A percentile compares a stretch with the other conserved stretches of the same genome.
Evolutionary conservation across 108 stramenopile species (phyloP).

Genomic region (Pseudonitzschia delicatissima): DNA sequence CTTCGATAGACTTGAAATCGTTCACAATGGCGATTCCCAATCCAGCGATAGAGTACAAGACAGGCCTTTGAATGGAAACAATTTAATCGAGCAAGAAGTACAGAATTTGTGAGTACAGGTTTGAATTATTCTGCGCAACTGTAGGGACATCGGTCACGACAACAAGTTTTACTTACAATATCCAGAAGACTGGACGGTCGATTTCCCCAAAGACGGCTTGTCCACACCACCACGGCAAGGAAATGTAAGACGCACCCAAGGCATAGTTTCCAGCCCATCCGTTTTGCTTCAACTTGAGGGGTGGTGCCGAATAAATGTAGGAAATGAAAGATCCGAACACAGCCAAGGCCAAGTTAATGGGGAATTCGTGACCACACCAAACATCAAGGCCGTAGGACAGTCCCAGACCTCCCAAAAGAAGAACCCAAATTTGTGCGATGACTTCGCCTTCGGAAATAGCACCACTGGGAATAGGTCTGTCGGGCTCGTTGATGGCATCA

Average conservation of each 20-base stretch:
- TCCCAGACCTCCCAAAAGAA: constrained; percentile 87
- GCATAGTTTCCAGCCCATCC: constrained; percentile 96
- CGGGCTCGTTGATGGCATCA: constrained; percentile 98
- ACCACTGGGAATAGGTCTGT: constrained; percentile 93
- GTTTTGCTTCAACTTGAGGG: constrained; percentile 93
- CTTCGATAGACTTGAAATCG: constrained; percentile 97
- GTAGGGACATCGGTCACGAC: background rate
- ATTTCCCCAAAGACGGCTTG: constrained; percentile 90
- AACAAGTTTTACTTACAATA: constrained; percentile 58
- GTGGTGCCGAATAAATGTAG: constrained; percentile 97
- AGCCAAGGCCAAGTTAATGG: constrained; percentile 74
- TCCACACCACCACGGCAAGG: constrained; percentile 98
- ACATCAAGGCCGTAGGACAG: constrained; percentile 88
- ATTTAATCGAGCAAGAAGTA: background rate
- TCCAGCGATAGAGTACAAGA: constrained; percentile 93
- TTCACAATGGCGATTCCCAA: constrained; percentile 95
- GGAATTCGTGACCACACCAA: constrained; percentile 91
- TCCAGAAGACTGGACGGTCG: constrained; percentile 84
- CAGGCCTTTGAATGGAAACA: constrained; percentile 41
- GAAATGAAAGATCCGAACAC: constrained; percentile 92
- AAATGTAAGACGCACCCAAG: constrained; percentile 94
- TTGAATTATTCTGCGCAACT: background rate
- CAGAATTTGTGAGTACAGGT: too few species aligned
- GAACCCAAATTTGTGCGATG: constrained; percentile 91
- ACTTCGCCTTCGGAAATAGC: constrained; percentile 88